A percentile compares a stretch with the other conserved stretches of the same genome.
Evolutionary conservation across 2,329 filamentous ascomycete genomes (phyloP).

Genomic region (Penicillium sp.): DNA sequence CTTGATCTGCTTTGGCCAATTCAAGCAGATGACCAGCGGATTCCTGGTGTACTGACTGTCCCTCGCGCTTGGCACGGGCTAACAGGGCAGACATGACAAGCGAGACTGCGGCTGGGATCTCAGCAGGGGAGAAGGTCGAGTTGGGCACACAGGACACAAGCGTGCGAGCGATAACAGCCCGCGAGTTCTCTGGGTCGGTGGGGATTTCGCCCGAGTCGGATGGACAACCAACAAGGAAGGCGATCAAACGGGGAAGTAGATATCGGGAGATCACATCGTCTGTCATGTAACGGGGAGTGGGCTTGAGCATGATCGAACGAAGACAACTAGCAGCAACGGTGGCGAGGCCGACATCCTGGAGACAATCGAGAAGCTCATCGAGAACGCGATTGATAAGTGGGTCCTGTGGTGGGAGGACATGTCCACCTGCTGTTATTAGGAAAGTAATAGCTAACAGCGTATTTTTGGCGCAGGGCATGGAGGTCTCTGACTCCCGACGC

Average conservation of each 20-base stretch:
- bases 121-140: slow-evolving; percentile 30
- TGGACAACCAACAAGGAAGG: slow-evolving; percentile 62
- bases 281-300: slow-evolving; percentile 57
- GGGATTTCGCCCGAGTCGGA: slow-evolving; percentile 60
- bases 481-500: slow-evolving; percentile 63
- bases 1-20: slow-evolving; percentile 73
- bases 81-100: slow-evolving; percentile 78
- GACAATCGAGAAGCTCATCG: slow-evolving; percentile 79
- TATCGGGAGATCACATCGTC: slow-evolving; percentile 74
- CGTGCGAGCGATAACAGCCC: slow-evolving; percentile 69
- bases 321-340: slow-evolving; percentile 90
- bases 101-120: slow-evolving; percentile 60
- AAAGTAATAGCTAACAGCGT: slow-evolving; percentile 85
- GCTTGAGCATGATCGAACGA: slow-evolving; percentile 75
- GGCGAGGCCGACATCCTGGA: slow-evolving; percentile 61
- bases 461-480: slow-evolving; percentile 89
- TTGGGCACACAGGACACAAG: slow-evolving; percentile 69
- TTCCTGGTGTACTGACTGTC: slow-evolving; percentile 62
- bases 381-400: slow-evolving; percentile 73
- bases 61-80: slow-evolving; percentile 66
- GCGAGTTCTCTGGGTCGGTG: slow-evolving; percentile 72
- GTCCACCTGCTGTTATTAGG: slow-evolving; percentile 77
- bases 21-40: slow-evolving; percentile 77
- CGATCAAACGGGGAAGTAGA: slow-evolving; percentile 71
- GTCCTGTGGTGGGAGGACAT: slow-evolving; percentile 72